Percentiles rank a stretch among this genome's conserved stretches.
These are phyloP conservation scores for Fraxinus xanthoxyloides DNA, from an alignment of 305 asterid species.

Conservation along the genomic window DNA sequence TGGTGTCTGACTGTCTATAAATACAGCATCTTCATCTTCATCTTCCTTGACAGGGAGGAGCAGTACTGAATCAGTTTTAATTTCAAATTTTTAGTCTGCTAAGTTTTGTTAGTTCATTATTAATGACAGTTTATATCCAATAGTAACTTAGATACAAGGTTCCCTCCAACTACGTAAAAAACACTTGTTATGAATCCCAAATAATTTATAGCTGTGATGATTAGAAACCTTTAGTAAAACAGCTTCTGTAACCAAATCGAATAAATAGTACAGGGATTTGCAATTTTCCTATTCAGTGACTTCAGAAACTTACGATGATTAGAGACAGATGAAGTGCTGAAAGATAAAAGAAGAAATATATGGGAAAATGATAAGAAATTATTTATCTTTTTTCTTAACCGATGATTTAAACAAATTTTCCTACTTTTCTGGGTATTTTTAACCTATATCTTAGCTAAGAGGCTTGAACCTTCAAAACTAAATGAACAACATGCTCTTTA, in stretches of 20 bases:
- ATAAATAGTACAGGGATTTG: not conserved
- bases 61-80: not conserved
- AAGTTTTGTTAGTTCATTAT: not conserved
- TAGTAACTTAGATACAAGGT: not conserved
- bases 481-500: not conserved
- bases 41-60: constrained; percentile 15
- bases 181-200: not conserved
- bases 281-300: not conserved
- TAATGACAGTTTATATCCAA: not conserved
- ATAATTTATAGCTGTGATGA: not conserved
- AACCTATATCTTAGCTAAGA: not conserved
- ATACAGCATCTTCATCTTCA: not conserved
- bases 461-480: not conserved
- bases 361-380: not conserved
- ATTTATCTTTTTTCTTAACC: not conserved
- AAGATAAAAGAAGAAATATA: not conserved
- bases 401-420: not conserved
- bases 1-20: not conserved
- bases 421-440: not conserved
- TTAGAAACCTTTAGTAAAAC: not conserved
- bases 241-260: not conserved
- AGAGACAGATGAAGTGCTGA: not conserved
- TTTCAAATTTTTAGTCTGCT: not conserved
- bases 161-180: not conserved
- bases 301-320: not conserved